Conservation (phyloP, 352 stramenopile species). For the Globisporangium spinosum region DNA sequence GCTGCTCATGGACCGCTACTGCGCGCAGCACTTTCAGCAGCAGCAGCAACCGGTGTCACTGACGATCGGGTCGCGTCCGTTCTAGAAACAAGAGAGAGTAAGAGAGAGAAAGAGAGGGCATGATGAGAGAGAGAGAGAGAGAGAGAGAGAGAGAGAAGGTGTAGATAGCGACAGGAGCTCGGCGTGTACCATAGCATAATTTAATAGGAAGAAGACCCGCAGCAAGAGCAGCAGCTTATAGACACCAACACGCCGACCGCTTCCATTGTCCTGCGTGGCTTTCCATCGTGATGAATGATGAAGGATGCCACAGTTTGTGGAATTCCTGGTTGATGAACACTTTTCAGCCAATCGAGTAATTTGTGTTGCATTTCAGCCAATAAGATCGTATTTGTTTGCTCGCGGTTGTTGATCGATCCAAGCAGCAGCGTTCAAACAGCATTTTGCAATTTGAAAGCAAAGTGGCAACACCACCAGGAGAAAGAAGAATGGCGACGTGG, state of each 20-base stretch:
- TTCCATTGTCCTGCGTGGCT: background rate
- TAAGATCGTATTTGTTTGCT: background rate
- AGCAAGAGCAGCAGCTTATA: background rate
- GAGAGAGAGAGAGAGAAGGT: background rate
- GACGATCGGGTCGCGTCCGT: conserved; percentile 3
- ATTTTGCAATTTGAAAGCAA: conserved; percentile 8
- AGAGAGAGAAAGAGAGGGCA: background rate
- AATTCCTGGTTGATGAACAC: background rate
- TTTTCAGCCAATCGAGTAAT: conserved; percentile 10
- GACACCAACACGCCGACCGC: background rate
- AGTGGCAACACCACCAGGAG: background rate
- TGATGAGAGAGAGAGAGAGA: background rate
- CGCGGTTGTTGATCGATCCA: background rate
- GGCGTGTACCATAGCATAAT: conserved; percentile 12
- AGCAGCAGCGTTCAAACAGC: conserved; percentile 9
- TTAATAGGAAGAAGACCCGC: conserved; percentile 1
- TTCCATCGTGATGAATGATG: background rate
- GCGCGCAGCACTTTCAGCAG: conserved; percentile 41
- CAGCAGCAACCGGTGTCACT: conserved; percentile 7
- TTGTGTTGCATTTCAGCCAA: conserved; percentile 5
- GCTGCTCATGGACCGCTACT: conserved; percentile 64
- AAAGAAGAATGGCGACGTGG: conserved; percentile 53
- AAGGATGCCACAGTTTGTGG: background rate
- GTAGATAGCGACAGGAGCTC: conserved; percentile 1
- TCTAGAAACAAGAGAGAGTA: background rate